A percentile compares a stretch with the other conserved stretches of the same genome.
These are phyloP conservation scores for Trifolium dubium DNA, from an alignment of 306 rosid genomes.

Conservation along the genomic window DNA sequence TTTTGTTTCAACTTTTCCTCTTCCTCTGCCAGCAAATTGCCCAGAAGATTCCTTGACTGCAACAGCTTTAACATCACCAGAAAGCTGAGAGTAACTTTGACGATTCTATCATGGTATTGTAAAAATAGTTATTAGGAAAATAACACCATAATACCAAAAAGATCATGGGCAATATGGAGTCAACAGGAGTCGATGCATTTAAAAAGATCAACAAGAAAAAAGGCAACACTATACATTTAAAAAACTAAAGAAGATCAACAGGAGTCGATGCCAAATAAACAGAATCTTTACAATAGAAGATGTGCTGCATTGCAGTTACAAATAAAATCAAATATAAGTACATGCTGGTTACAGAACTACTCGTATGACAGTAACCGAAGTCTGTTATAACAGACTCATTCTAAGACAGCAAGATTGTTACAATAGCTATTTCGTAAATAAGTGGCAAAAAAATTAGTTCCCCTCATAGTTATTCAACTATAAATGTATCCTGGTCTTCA, in stretches of 20 bases:
- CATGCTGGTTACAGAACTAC: slow-evolving; percentile 2
- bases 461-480: not conserved
- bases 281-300: not conserved
- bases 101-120: slow-evolving; percentile 68
- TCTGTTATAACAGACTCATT: not conserved
- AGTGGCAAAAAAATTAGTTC: not conserved
- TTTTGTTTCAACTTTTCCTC: slow-evolving; percentile 68
- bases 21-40: slow-evolving; percentile 60
- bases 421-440: not conserved
- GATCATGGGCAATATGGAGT: slow-evolving; percentile 27
- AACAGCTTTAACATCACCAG: slow-evolving; percentile 64
- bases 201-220: slow-evolving; percentile 1
- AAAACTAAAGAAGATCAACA: slow-evolving; percentile 13
- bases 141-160: not conserved
- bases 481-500: slow-evolving; percentile 3
- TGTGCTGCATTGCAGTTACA: not conserved
- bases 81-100: slow-evolving; percentile 72
- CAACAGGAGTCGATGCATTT: too few species aligned
- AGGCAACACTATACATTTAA: slow-evolving; percentile 11
- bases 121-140: slow-evolving; percentile 27
- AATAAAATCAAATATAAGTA: slow-evolving; percentile 14
- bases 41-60: slow-evolving; percentile 63
- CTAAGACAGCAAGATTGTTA: not conserved
- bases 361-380: not conserved
- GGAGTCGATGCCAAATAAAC: slow-evolving; percentile 4